Evolutionary conservation across 2,329 filamentous ascomycete genomes (phyloP), one percentile per base, ranked within the genome.

Genomic region (Colletotrichum lentis): DNA sequence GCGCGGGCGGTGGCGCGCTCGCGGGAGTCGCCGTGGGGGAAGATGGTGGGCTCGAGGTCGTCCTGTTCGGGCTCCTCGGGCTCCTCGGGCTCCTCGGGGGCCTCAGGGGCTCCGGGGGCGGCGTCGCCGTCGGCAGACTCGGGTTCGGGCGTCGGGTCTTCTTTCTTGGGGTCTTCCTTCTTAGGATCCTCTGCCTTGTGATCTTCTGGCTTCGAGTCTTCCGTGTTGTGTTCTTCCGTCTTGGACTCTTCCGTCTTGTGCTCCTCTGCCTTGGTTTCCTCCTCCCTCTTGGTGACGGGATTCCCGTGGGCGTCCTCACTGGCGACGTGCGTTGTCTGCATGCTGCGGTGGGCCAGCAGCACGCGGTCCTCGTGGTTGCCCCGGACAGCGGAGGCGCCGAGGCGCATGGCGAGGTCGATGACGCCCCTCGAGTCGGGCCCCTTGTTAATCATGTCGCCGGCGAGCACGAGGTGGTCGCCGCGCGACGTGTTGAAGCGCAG

Each of bases 331-430:
- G 76, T 73, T 76, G 81, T 55, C 20, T 74, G 64, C 72, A 80
- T 74, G 43, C 77, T 74, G 35, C 83, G 81, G 69, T 89, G 86
- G 1, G 89, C 85, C 10, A 90, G 84, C n/a, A 98, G 84, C 22
- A 97, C 84, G 24, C 89, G 86, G 77, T 98, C 94, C 77, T 99
- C 96, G 80, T 97, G 92, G 79, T 97, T 97, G 20, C 96, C 96
- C 58, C 95, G 90, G 10, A 98, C 93, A 70, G 89, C 92, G 37
- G 90, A 92, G 24, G 95, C 94, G 58, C 87, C 86, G 44, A 95
- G 80, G 16, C 86, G 80, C 76, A 93, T 91, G 44, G 93, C 90
- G 49, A 94, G 83, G 66, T 91, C 87, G 55, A 98, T 84, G 0
- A 97, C 92, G 44, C 90, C 93, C 0, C 84, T 74, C 39, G 92